Evolutionary conservation across 805 yeast species (phyloP), one percentile per base, ranked within the genome.

Genomic region (Candida khao-thaluensis): DNA sequence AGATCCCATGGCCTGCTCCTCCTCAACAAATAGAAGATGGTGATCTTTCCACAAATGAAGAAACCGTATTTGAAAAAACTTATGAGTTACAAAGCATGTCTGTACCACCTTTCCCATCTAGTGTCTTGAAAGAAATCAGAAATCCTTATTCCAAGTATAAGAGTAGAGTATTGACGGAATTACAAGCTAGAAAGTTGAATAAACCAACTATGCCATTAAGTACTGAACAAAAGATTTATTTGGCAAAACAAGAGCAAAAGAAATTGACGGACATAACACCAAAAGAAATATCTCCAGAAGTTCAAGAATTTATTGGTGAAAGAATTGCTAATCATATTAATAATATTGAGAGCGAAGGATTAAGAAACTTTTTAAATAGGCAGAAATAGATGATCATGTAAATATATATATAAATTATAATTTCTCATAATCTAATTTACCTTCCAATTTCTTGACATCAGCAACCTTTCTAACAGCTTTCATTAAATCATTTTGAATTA

Each of bases 401-500:
- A 33, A 36, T 32, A 34, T 30, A 28, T 23, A 20, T 29, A 5
- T 17, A 35, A 11, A 36, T 24, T 30, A 93, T 60, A 93, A 71
- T 74, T 93, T 93, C 71, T 93, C 95, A 63, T 93, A 93, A 55
- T 91, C 98, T 46, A 91, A 69, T 62, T 86, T 85, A 48, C 98
- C 98, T 71, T 93, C 99, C 63, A 93, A 76, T 67, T 93, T 93
- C 83, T 93, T 93, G 39, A 88, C 83, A 62, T 93, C 99, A 16
- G 91, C 90, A 44, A 93, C 97, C 71, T 93, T 93, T 66, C 99
- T 79, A 31, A 89, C 98, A 12, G 99, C 99, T 66, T 93, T 93
- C 91, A 93, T 85, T 64, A 93, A 62, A 70, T 93, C 99, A 54
- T 85, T 82, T 62, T 93, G 99, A 38, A 87, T 62, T 53, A 93